Evolutionary conservation across 768 basidiomycete genomes (phyloP).

Genomic region (Saitozyma podzolica): DNA sequence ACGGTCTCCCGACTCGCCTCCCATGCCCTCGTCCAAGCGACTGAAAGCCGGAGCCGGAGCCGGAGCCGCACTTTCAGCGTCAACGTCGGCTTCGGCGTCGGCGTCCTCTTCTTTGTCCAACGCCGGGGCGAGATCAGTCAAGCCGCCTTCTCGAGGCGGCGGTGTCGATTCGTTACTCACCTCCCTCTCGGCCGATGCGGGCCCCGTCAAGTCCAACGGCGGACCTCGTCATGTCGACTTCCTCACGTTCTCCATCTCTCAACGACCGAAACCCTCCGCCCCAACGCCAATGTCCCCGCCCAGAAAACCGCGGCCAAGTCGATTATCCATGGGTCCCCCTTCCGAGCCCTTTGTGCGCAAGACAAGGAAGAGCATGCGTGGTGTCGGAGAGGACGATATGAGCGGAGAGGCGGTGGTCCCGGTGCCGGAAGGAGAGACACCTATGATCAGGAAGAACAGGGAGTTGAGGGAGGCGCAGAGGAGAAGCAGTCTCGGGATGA

Average conservation of each 20-base stretch:
- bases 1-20: constrained; percentile 19
- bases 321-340: constrained; percentile 29
- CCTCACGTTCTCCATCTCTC: constrained; percentile 17
- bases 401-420: constrained; percentile 40
- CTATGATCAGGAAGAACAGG: constrained; percentile 47
- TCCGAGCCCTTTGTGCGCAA: constrained; percentile 26
- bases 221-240: constrained; percentile 16
- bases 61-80: too few relatives aligned
- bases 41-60: constrained; percentile 9
- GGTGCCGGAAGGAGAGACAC: constrained; percentile 47
- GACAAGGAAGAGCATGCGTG: constrained; percentile 31
- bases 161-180: background rate
- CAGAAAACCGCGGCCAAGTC: constrained; percentile 2
- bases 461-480: constrained; percentile 43
- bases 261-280: constrained; percentile 15
- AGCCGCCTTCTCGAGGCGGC: background rate
- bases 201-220: background rate
- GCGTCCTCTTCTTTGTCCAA: background rate
- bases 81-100: background rate
- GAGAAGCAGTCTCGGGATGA: constrained; percentile 39
- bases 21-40: constrained; percentile 10
- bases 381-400: constrained; percentile 15
- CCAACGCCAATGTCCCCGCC: constrained; percentile 24
- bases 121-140: background rate
- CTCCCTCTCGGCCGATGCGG: constrained; percentile 8